Evolutionary conservation across 1,139 yeast species (phyloP), one percentile per base, ranked within the genome.

Genomic region (Zygotorulaspora mrakii): DNA sequence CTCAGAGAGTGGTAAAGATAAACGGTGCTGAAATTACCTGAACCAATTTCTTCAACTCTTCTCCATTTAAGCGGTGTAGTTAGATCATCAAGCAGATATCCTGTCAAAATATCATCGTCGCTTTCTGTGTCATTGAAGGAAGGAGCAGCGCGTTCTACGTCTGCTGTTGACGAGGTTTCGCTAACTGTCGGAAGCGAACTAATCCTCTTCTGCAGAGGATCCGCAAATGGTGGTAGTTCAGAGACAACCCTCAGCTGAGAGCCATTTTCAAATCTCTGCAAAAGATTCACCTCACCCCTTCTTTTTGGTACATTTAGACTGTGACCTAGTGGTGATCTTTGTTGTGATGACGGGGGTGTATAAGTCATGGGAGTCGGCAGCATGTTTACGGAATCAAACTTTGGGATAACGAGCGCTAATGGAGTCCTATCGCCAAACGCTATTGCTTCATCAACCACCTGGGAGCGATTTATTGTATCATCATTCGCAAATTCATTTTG

Each of bases 1-100:
- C 55, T 62, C 5, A 57, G 24, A 1, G 64, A 55, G 31, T 61
- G 56, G 7, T 71, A 80, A 27, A 74, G 55, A 4, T 74, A 65
- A 9, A 80, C 86, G 2, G 70, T 68, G 56, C 82, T 76, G 54
- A 79, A 80, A 39, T 74, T 76, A 0, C 87, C 87, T 5, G 64
- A 50, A 1, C 87, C 87, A 3, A 79, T 63, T 25, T 68, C 54
- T 30, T 52, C 55, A 1, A 60, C 46, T 32, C 55, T 55, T 32
- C 43, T 52, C 70, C 65, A 62, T 28, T 47, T 48, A 44, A 43
- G 53, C 23, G 43, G 41, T 5, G 34, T 44, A 7, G 50, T 52
- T 30, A 43, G 44, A 42, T 35, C 59, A 50, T 46, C 56, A 17
- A 49, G 40, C 43, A 31, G 39, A 44, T 35, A 54, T n/a, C 66